Percentiles rank a stretch among this genome's conserved stretches.
Conservation (phyloP, 2,329 filamentous ascomycete species). For the Diplodia sapinea region DNA sequence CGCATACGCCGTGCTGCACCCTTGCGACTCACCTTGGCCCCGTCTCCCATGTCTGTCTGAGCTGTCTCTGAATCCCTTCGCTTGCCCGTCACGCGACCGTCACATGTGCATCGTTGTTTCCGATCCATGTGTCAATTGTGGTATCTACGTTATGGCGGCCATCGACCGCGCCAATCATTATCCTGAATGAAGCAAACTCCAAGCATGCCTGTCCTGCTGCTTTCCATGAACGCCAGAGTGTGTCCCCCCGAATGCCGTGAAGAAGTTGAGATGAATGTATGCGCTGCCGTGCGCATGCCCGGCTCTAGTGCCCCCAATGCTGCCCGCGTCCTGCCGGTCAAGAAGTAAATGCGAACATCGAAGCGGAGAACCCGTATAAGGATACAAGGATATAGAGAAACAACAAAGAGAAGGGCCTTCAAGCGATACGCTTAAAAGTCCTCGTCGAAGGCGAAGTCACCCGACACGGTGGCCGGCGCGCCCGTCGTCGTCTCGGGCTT, state of each 20-base stretch:
- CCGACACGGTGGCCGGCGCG: conserved; percentile 56
- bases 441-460: conserved; percentile 92
- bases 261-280: conserved; percentile 21
- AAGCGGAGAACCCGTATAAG: conserved; percentile 32
- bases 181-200: conserved; percentile 29
- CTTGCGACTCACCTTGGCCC: background rate
- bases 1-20: background rate
- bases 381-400: conserved; percentile 36
- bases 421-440: conserved; percentile 75
- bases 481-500: conserved; percentile 49
- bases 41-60: background rate
- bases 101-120: background rate
- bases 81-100: background rate
- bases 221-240: conserved; percentile 24
- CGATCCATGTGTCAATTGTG: conserved; percentile 23
- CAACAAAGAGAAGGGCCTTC: conserved; percentile 31
- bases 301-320: conserved; percentile 23
- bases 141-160: conserved; percentile 29
- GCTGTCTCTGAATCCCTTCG: background rate
- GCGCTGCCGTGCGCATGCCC: conserved; percentile 11
- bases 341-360: conserved; percentile 39
- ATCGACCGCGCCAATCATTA: conserved; percentile 21
- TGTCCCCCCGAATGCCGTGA: conserved; percentile 11
- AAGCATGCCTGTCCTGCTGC: conserved; percentile 20
- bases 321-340: conserved; percentile 7